Conservation (phyloP, 23 red algal species). For the Gracilaria gracilis region DNA sequence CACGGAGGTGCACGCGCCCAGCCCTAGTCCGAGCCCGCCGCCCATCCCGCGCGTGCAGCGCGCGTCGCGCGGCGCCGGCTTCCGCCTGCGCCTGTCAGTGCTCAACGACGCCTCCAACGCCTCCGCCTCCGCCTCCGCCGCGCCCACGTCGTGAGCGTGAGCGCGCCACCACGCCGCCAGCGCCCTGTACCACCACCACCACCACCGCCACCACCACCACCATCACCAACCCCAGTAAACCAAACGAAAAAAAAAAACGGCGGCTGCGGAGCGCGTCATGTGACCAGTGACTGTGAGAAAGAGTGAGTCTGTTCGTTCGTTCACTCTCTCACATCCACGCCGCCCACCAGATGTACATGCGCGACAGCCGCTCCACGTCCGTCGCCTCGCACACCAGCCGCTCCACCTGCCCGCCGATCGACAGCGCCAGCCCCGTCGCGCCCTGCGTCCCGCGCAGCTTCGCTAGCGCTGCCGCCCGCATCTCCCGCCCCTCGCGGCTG, state of each 20-base stretch:
- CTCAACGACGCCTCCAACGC: conserved; percentile 21
- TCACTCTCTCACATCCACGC: conserved; percentile 76
- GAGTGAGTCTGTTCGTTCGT: too few relatives aligned
- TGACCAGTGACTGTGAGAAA: too few relatives aligned
- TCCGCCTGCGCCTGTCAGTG: conserved; percentile 13
- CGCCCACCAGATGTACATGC: conserved; percentile 99
- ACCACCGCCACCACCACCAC: too few relatives aligned
- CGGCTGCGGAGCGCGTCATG: too few relatives aligned
- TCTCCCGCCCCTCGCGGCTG: conserved; percentile 1
- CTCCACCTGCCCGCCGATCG: conserved; percentile 85
- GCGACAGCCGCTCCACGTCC: conserved; percentile 72
- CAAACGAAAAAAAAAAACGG: too few relatives aligned
- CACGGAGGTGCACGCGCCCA: conserved; percentile 69
- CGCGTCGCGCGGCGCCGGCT: conserved; percentile 11
- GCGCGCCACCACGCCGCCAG: too few relatives aligned
- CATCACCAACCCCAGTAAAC: too few relatives aligned
- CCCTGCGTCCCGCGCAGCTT: conserved; percentile 86
- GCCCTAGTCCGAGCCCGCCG: conserved; percentile 68
- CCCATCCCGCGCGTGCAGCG: conserved; percentile 54
- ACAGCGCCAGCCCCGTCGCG: conserved; percentile 71
- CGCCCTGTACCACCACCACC: background rate
- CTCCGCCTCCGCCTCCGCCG: background rate
- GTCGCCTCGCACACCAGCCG: conserved; percentile 89
- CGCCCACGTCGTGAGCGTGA: background rate
- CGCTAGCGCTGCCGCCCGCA: conserved; percentile 65